Evolutionary conservation across 257 asterid genomes (phyloP).

Genomic region (Gentiana macrophylla): DNA sequence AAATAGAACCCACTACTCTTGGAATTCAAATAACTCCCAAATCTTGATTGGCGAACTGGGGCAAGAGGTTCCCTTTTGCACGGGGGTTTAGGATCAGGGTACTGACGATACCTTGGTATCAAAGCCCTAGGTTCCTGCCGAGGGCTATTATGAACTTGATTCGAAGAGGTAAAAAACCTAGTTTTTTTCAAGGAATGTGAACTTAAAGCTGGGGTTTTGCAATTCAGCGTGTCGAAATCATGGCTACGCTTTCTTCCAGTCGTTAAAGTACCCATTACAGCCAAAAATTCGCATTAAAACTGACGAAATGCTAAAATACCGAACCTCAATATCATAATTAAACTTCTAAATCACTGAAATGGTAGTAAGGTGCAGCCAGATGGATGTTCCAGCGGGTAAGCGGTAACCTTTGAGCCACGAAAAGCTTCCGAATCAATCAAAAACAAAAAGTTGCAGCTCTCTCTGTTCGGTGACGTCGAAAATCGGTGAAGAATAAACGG

Average conservation of each 20-base stretch:
- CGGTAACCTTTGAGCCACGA: too few species aligned
- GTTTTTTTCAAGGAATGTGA: slow-evolving; percentile 29
- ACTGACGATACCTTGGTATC: slow-evolving; percentile 19
- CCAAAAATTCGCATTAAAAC: slow-evolving; percentile 2
- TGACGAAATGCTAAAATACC: slow-evolving; percentile 6
- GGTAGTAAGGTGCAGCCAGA: too few species aligned
- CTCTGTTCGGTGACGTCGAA: not conserved
- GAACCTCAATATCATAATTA: slow-evolving; percentile 7
- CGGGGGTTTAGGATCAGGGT: slow-evolving; percentile 28
- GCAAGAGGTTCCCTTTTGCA: slow-evolving; percentile 47
- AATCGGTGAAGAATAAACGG: not conserved
- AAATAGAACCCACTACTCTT: slow-evolving; percentile 7
- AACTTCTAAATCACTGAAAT: too few species aligned
- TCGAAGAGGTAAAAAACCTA: slow-evolving; percentile 16
- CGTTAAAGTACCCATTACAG: slow-evolving; percentile 51
- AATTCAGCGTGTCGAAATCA: slow-evolving; percentile 17
- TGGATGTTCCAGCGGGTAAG: too few species aligned
- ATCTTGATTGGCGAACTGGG: slow-evolving; percentile 33
- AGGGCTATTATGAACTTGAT: slow-evolving; percentile 11
- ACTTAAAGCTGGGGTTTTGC: slow-evolving; percentile 15
- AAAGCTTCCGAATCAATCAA: too few species aligned
- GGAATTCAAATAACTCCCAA: slow-evolving; percentile 8
- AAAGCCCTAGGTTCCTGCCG: slow-evolving; percentile 3
- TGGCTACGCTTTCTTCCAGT: slow-evolving; percentile 44
- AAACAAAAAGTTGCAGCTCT: too few species aligned